Conservation (phyloP, 1,284 basidiomycete genomes). For the Microbotryum lychnidis-dioicae region DNA sequence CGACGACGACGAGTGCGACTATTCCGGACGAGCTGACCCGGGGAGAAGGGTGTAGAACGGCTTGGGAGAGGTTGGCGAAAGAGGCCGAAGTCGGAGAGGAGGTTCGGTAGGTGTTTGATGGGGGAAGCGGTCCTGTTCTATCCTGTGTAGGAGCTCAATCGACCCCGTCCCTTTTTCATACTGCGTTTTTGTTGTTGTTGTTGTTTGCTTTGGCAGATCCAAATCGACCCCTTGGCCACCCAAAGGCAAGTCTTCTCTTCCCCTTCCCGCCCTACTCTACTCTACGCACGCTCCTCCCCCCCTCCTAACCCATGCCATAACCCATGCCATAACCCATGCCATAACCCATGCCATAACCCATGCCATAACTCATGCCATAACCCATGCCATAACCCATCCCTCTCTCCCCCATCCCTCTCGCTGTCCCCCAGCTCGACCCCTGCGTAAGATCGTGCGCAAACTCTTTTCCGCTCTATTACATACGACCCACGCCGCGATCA, state of each 20-base stretch:
- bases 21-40: background rate
- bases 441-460: slow-evolving; percentile 16
- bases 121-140: slow-evolving; percentile 1
- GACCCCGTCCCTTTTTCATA: too few species aligned
- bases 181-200: too few species aligned
- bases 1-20: background rate
- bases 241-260: background rate
- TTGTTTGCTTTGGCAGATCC: background rate
- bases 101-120: background rate
- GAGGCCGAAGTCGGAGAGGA: background rate
- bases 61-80: background rate
- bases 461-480: slow-evolving; percentile 11
- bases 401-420: too few species aligned
- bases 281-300: background rate
- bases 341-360: too few species aligned
- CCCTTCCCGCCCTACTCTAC: background rate
- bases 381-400: background rate
- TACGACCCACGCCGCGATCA: slow-evolving; percentile 1
- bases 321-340: too few species aligned
- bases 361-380: too few species aligned
- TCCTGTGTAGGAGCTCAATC: background rate
- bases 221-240: slow-evolving; percentile 8
- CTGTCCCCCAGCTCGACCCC: slow-evolving; percentile 9
- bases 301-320: too few species aligned
- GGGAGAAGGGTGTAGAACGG: slow-evolving; percentile 5